Evolutionary conservation across 805 yeast species (phyloP).

Genomic region (Ogataea degrootiae): DNA sequence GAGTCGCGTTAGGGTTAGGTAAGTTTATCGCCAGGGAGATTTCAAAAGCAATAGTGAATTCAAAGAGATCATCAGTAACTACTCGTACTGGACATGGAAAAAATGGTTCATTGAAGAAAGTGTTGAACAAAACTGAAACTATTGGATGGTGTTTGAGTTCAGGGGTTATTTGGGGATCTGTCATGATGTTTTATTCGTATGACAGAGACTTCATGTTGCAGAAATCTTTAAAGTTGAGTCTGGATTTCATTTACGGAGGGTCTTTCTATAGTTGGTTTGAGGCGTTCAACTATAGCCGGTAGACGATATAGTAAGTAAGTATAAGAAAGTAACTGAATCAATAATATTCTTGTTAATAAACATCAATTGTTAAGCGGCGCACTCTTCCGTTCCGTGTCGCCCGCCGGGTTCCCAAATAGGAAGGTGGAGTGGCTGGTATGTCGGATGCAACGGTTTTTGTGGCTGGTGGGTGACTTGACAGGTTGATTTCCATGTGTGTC

Average conservation of each 20-base stretch:
- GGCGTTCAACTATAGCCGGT: conserved; percentile 23
- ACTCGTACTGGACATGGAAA: neutral
- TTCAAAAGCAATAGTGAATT: conserved; percentile 6
- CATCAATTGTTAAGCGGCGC: too few species aligned
- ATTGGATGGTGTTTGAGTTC: conserved; percentile 57
- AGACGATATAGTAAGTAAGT: neutral
- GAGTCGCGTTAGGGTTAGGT: conserved; percentile 61
- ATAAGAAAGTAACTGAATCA: neutral
- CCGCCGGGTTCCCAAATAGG: too few species aligned
- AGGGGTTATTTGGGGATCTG: conserved; percentile 65
- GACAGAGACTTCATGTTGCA: conserved; percentile 58
- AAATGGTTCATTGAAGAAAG: conserved; percentile 3
- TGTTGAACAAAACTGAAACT: conserved; percentile 24
- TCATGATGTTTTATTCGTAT: conserved; percentile 63
- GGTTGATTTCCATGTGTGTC: too few species aligned
- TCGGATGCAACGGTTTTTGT: too few species aligned
- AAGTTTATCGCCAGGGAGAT: conserved; percentile 37
- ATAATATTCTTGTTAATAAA: too few species aligned
- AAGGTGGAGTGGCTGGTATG: too few species aligned
- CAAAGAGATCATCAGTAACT: neutral
- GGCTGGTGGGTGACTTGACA: too few species aligned
- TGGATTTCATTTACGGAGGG: conserved; percentile 70
- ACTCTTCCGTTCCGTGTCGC: too few species aligned
- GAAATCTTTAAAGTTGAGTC: conserved; percentile 56
- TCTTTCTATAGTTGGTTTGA: conserved; percentile 33